Evolutionary conservation across 2,329 filamentous ascomycete species (phyloP).

Genomic region (Cercospora sesami): DNA sequence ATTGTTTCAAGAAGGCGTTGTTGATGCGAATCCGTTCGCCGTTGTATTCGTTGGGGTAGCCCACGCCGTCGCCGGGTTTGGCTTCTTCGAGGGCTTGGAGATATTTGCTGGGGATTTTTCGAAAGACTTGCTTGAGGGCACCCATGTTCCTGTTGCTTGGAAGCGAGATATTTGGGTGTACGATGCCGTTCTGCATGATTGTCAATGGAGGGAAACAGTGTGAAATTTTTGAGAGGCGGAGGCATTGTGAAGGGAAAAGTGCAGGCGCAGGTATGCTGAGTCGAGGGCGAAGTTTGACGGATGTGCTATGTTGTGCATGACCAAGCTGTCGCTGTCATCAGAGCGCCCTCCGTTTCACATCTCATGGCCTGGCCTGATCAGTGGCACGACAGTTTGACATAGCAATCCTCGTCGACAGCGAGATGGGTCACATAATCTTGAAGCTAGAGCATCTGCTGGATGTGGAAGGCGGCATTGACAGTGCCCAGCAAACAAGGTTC

Average conservation of each 20-base stretch:
- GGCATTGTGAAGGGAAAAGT: not conserved
- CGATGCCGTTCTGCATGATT: conserved; percentile 1
- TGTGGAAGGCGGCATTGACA: not conserved
- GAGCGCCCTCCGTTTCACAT: not conserved
- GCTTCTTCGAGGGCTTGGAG: conserved; percentile 14
- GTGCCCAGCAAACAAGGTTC: not conserved
- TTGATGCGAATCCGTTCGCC: conserved; percentile 9
- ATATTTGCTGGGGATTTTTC: conserved; percentile 1
- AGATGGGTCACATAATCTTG: not conserved
- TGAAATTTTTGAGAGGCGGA: not conserved
- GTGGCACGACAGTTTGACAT: not conserved
- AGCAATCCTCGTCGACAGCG: not conserved
- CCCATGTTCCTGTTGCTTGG: not conserved
- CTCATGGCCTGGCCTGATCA: not conserved
- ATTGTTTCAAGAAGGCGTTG: conserved; percentile 15
- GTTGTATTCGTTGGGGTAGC: conserved; percentile 10
- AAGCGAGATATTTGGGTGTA: not conserved
- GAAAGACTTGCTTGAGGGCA: conserved; percentile 8
- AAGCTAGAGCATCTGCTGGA: not conserved
- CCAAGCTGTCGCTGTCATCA: not conserved
- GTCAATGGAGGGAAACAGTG: not conserved
- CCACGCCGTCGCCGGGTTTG: conserved; percentile 12
- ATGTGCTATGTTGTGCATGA: not conserved
- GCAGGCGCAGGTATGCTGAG: not conserved
- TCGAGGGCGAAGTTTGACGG: not conserved